Evolutionary conservation across 495 filamentous ascomycete genomes (phyloP), one percentile per base, ranked within the genome.

Genomic region (Aspergillus ostianus): DNA sequence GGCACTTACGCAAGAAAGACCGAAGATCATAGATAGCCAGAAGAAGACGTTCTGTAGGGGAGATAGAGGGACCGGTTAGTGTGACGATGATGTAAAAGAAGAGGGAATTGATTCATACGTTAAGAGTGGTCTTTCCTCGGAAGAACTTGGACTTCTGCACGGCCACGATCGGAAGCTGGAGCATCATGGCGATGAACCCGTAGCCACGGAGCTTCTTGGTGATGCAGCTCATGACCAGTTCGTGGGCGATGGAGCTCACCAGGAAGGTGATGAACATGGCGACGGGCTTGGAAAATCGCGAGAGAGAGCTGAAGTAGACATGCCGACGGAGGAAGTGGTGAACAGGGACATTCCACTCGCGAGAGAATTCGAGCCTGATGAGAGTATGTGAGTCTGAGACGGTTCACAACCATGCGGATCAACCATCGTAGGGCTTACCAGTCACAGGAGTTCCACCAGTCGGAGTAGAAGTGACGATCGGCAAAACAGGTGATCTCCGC

Each of bases 271-370:
- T 90, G 57, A 93, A 76, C 55, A 91, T 97, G 19, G 94, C 93
- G 48, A 90, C 80, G 2, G 86, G 84, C 30, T 90, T 82, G 47
- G 89, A 90, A 64, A 94, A 86, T 65, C 89, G 83, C 13, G 83
- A 81, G 32, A 88, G 80, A 30, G 88, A 87, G 3, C 90, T 91
- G 53, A 82, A 86, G 75, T 98, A 98, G 63, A 98, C 94, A 72
- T 98, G 94, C 13, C 94, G 85, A 9, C 94, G 86, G 63, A 98
- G 87, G 79, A 97, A 98, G 70, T 93, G 89, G 78, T 98, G 95
- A n/a, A 98, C 94, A 51, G 94, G 94, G 47, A 96, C 87, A 70
- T 98, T 98, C 94, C 94, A 98, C 77, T 98, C 92, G 56, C 94
- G 83, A 19, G 89, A 93, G 74, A 98, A 98, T 73, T 98, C 94